Conservation (phyloP, 208 protist genomes). For the Trypanosoma caninum region DNA sequence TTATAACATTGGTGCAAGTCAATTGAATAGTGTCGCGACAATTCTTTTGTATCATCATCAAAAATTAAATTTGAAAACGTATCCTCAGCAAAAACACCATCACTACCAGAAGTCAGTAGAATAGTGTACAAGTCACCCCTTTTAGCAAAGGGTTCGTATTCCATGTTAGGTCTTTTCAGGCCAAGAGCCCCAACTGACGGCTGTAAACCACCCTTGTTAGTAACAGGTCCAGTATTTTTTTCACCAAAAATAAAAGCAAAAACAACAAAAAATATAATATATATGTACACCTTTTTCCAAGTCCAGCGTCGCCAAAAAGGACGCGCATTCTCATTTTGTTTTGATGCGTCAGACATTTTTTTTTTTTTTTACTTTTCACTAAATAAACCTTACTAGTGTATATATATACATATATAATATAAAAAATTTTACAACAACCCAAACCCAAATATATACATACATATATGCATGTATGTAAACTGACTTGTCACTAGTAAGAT, state of each 20-base stretch:
- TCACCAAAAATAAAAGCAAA: conserved; percentile 2
- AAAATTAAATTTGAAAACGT: conserved; percentile 27
- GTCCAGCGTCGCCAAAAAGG: not conserved
- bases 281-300: conserved; percentile 13
- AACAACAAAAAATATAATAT: not conserved
- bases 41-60: not conserved
- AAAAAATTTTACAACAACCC: too few relatives aligned
- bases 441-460: too few relatives aligned
- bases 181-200: not conserved
- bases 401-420: too few relatives aligned
- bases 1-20: conserved; percentile 18
- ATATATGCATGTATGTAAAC: too few relatives aligned
- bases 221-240: not conserved
- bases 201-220: not conserved
- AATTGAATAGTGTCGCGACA: conserved; percentile 14
- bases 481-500: too few relatives aligned
- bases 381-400: too few relatives aligned
- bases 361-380: not conserved
- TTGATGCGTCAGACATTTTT: not conserved
- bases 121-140: conserved; percentile 26
- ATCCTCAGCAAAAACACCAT: conserved; percentile 18
- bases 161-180: not conserved
- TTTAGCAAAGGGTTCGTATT: conserved; percentile 16
- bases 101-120: conserved; percentile 11
- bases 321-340: not conserved